Base-by-base conservation (phyloP, 1,284 basidiomycete genomes). In the Vanrija humicola region DNA sequence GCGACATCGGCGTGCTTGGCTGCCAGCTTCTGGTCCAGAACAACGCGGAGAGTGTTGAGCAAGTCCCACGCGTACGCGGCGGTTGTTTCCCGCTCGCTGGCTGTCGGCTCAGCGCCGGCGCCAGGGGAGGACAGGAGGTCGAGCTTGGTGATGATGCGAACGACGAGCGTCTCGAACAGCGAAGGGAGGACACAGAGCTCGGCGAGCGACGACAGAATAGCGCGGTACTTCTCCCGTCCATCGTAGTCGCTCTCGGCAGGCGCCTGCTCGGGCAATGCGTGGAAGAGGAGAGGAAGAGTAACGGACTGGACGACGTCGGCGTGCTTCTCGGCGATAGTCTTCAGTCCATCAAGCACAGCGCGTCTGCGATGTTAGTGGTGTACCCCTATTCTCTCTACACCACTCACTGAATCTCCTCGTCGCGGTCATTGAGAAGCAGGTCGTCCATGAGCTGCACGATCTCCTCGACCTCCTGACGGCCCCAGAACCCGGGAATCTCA, bases 41-140 rank as follows among this genome's bases (percentile, higher is more conserved):
- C 84, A 40, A 82, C 81, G 2, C 80, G 78, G 4, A 96, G 74
- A 0, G 87, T 83, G 55, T 81, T 79, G 28, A 96, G 79, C n/a
- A 96, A 80, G 29, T 90, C 84, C 74, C 90, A 89, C 0, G 84
- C 85, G 69, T 93, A 96, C 10, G 90, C 88, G 1, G 87, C 83
- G 18, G 73, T 77, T 14, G 83, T 79, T 69, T 89, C 86, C 9
- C 70, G 52, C 50, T 80, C 79, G 15, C 26, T 48, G 19, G 58
- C 61, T 15, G 64, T 65, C 16, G 68, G 59, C 1, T 46, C 46
- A 6, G 52, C 50, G 2, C 39, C 19, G 7, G 46, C 38, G 3
- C 29, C 26, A 3, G 44, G 18, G 18, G 67, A 48, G n/a, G 83
- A 57, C 14, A 74, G 73, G 1, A 88, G 69, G 59, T 92, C 88